Evolutionary conservation across 805 yeast species (phyloP), one percentile per base, ranked within the genome.

Genomic region (Yamadazyma phyllophila): DNA sequence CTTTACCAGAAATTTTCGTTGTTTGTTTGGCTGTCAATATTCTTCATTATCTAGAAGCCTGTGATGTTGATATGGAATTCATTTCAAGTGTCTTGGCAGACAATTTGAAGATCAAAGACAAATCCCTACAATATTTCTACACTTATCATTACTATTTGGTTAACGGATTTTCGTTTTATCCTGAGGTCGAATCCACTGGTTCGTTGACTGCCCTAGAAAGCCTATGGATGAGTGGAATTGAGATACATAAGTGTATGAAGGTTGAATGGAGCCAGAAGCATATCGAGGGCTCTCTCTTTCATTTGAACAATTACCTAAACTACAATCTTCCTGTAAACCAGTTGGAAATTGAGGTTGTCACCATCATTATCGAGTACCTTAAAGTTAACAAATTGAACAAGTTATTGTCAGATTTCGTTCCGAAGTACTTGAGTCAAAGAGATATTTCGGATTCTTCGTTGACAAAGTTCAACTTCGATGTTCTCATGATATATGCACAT

Each of bases 291-390:
- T 27, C 48, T 8, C 34, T 51, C 4, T 7, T 24, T 1, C 15
- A 54, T 0, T 53, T 67, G 2, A 45, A 62, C 2, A 45, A 53
- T 5, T 54, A 63, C 34, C 15, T 42, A 9, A 20, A 3, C 2
- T 14, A 4, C n/a, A 24, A 27, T 10, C 8, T 11, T 13, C 44
- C 45, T 5, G 32, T 36, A n/a, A 41, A 26, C 13, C 16, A 39
- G 12, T 35, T 59, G 48, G 78, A 74, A 44, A 40, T 51, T 17
- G 60, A 60, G 4, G 60, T 75, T 12, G 38, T 70, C 15, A 37
- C 43, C 12, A 48, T 50, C 15, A 39, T 64, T 0, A 27, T 61
- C 2, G 45, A 47, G 5, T 60, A 55, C 34, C 54, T 74, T 33
- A 54, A 40, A 56, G 62, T 46, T 52, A 66, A 52, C 55, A 66